Evolutionary conservation across 140 eudicot species (phyloP).

Genomic region (Anethum foeniculum): DNA sequence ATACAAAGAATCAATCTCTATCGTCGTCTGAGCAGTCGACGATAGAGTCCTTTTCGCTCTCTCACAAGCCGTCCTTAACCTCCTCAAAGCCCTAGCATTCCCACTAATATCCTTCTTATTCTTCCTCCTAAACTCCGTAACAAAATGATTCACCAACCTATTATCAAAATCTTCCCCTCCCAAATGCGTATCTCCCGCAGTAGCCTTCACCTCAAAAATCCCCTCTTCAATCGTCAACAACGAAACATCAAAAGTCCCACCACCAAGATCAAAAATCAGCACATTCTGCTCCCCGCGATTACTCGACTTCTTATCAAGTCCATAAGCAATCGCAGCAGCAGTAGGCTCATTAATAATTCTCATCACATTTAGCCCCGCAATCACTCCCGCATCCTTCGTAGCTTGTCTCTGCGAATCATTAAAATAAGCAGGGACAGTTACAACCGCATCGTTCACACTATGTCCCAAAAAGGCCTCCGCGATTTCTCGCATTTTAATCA

Average conservation of each 20-base stretch:
- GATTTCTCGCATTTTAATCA: constrained; percentile 2
- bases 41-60: constrained; percentile 9
- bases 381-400: constrained; percentile 3
- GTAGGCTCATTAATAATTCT: constrained; percentile 12
- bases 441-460: constrained; percentile 1
- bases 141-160: constrained; percentile 14
- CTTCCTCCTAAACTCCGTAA: constrained; percentile 11
- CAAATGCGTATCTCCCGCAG: constrained; percentile 14
- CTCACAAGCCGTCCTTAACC: constrained; percentile 13
- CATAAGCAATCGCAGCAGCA: constrained; percentile 13
- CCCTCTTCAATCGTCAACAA: constrained; percentile 13
- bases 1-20: constrained; percentile 10
- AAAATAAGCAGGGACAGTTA: constrained; percentile 9
- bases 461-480: constrained; percentile 8
- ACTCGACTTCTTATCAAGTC: neutral
- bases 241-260: constrained; percentile 13
- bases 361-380: constrained; percentile 6
- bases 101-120: constrained; percentile 13
- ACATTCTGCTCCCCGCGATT: constrained; percentile 6
- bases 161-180: constrained; percentile 14
- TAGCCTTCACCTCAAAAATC: constrained; percentile 10
- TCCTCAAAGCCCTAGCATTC: constrained; percentile 8
- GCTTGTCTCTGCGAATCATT: constrained; percentile 13
- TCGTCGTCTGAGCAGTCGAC: constrained; percentile 13
- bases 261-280: constrained; percentile 9